phyloP scores from a whole-genome alignment of 2,329 filamentous ascomycete species.

The Dactylellina cionopaga region DNA sequence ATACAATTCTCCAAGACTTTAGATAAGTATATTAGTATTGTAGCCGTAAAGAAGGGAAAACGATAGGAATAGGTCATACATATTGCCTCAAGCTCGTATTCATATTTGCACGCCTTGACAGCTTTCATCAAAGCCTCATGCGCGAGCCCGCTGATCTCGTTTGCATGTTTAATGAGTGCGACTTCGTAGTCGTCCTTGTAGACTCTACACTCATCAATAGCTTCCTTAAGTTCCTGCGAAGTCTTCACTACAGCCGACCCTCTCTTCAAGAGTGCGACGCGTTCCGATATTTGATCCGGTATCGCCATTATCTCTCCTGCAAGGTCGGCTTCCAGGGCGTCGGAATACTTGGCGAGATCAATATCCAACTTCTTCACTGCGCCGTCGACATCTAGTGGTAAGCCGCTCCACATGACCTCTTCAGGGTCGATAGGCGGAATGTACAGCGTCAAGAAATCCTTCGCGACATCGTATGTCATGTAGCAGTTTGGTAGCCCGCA shows the following conservation, averaged over 20 bases:
- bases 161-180: conserved; percentile 76
- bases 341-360: conserved; percentile 77
- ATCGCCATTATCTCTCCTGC: conserved; percentile 73
- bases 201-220: conserved; percentile 75
- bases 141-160: conserved; percentile 73
- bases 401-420: conserved; percentile 89
- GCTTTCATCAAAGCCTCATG: conserved; percentile 58
- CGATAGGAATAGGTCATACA: conserved; percentile 61
- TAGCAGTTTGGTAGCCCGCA: conserved; percentile 82
- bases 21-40: not conserved
- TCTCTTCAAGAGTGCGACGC: conserved; percentile 74
- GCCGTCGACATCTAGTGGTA: conserved; percentile 80
- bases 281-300: conserved; percentile 76
- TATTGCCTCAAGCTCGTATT: conserved; percentile 82
- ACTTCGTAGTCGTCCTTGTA: conserved; percentile 80
- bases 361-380: conserved; percentile 81
- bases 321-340: conserved; percentile 74
- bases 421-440: conserved; percentile 90
- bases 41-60: not conserved
- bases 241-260: conserved; percentile 63
- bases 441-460: conserved; percentile 81
- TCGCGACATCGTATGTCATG: conserved; percentile 80
- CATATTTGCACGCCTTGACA: conserved; percentile 62
- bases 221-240: conserved; percentile 65
- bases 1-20: conserved; percentile 76